Evolutionary conservation across 2,329 filamentous ascomycete genomes (phyloP).

Genomic region (Aaosphaeria arxii): DNA sequence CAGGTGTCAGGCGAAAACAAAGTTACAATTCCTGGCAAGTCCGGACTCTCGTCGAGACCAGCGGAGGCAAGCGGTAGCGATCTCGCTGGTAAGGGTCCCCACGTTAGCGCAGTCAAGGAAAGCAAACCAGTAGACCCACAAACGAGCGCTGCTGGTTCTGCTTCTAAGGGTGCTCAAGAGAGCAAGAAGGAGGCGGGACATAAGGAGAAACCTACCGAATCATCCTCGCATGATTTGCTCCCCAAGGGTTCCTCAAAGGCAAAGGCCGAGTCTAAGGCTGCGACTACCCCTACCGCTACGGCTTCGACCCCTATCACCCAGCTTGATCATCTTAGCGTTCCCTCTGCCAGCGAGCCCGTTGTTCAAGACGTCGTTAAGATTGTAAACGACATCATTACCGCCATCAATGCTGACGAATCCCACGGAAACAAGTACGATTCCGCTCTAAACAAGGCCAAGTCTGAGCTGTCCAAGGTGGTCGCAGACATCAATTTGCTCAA

Average conservation of each 20-base stretch:
- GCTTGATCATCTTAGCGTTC: constrained; percentile 75
- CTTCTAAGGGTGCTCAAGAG: constrained; percentile 24
- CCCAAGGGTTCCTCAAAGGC: constrained; percentile 11
- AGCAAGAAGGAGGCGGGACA: constrained; percentile 25
- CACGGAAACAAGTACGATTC: constrained; percentile 69
- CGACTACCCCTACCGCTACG: constrained; percentile 13
- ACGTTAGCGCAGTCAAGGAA: constrained; percentile 58
- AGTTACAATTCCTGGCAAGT: constrained; percentile 80
- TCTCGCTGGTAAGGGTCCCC: constrained; percentile 49
- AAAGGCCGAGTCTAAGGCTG: constrained; percentile 21
- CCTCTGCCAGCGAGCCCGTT: constrained; percentile 76
- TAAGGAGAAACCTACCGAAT: constrained; percentile 25
- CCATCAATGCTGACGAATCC: constrained; percentile 83
- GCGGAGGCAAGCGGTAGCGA: constrained; percentile 51
- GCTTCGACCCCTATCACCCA: constrained; percentile 45
- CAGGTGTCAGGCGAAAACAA: constrained; percentile 59
- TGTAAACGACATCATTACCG: constrained; percentile 91
- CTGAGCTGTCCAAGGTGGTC: constrained; percentile 74
- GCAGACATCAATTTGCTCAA: constrained; percentile 74
- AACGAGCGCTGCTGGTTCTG: constrained; percentile 23
- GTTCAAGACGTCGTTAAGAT: constrained; percentile 93
- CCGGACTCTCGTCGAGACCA: constrained; percentile 73
- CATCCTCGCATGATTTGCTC: constrained; percentile 13
- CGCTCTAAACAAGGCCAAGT: constrained; percentile 82
- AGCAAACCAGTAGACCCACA: constrained; percentile 20